Conservation (phyloP, 768 basidiomycete species). For the Mycena polygramma region DNA sequence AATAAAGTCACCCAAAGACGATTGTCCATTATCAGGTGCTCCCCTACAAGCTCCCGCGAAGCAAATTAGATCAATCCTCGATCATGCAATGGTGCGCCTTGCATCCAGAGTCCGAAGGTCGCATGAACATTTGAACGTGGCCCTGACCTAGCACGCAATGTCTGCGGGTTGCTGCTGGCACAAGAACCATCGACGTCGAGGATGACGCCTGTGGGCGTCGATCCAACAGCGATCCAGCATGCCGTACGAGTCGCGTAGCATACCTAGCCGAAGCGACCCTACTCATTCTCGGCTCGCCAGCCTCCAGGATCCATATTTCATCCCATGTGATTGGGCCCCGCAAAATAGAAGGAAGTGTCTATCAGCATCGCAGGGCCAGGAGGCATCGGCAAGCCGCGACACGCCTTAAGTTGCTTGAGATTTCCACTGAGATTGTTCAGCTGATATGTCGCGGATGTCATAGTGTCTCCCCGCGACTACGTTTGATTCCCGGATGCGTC, state of each 20-base stretch:
- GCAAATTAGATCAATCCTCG: too few species aligned
- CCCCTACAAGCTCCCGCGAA: too few species aligned
- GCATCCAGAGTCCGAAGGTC: not conserved
- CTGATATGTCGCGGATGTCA: not conserved
- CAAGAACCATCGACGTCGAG: not conserved
- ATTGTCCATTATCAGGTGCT: too few species aligned
- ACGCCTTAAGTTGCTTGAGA: not conserved
- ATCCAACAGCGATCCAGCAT: constrained; percentile 1
- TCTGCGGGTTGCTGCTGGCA: not conserved
- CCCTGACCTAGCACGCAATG: too few species aligned
- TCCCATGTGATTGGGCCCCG: too few species aligned
- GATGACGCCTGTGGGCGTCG: not conserved
- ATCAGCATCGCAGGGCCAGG: not conserved
- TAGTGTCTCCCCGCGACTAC: too few species aligned
- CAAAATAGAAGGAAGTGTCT: too few species aligned
- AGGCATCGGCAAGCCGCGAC: not conserved
- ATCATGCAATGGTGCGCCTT: too few species aligned
- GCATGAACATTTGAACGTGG: not conserved
- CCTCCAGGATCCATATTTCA: too few species aligned
- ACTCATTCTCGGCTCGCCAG: too few species aligned
- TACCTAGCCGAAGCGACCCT: too few species aligned
- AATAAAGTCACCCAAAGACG: too few species aligned
- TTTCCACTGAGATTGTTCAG: not conserved
- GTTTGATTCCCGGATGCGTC: constrained; percentile 3
- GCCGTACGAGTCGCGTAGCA: not conserved